These are phyloP conservation scores for Uronychia binucleata DNA, from an alignment of 73 alveolate genomes.

Conservation along the genomic window DNA sequence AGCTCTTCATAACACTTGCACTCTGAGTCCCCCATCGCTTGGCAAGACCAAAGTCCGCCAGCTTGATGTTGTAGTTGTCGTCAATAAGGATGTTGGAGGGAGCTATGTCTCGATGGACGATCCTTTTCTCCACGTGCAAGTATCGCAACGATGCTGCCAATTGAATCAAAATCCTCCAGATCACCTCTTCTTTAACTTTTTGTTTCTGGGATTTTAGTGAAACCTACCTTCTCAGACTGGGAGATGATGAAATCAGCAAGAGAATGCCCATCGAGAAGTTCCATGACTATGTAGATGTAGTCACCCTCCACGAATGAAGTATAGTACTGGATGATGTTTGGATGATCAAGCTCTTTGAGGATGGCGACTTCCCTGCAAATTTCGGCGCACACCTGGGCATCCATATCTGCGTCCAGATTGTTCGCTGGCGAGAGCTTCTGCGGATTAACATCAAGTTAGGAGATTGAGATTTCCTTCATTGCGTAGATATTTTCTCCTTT, in stretches of 20 bases:
- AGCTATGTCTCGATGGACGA: slow-evolving; percentile 95
- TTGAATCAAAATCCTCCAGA: slow-evolving; percentile 88
- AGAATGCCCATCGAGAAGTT: slow-evolving; percentile 90
- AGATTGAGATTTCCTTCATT: slow-evolving; percentile 74
- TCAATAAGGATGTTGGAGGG: slow-evolving; percentile 92
- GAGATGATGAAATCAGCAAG: slow-evolving; percentile 86
- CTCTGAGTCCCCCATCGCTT: slow-evolving; percentile 77
- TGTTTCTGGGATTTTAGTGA: no score
- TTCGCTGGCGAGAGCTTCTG: slow-evolving; percentile 25
- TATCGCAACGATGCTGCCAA: slow-evolving; percentile 76
- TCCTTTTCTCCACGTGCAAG: slow-evolving; percentile 78
- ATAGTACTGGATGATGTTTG: slow-evolving; percentile 89
- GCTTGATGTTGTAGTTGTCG: slow-evolving; percentile 78
- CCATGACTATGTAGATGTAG: slow-evolving; percentile 92
- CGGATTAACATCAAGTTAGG: slow-evolving; percentile 64
- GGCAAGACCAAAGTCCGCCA: slow-evolving; percentile 97
- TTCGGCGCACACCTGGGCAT: slow-evolving; percentile 73
- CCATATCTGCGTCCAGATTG: slow-evolving; percentile 54
- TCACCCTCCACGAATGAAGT: slow-evolving; percentile 89
- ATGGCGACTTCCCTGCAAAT: slow-evolving; percentile 89
- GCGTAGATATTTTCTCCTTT: slow-evolving; percentile 86
- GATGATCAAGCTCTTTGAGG: slow-evolving; percentile 89
- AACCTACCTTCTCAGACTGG: slow-evolving; percentile 76
- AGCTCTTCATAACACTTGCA: slow-evolving; percentile 66
- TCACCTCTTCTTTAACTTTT: slow-evolving; percentile 88